Conservation (phyloP, 306 rosid species). For the Vigna trinervia region DNA sequence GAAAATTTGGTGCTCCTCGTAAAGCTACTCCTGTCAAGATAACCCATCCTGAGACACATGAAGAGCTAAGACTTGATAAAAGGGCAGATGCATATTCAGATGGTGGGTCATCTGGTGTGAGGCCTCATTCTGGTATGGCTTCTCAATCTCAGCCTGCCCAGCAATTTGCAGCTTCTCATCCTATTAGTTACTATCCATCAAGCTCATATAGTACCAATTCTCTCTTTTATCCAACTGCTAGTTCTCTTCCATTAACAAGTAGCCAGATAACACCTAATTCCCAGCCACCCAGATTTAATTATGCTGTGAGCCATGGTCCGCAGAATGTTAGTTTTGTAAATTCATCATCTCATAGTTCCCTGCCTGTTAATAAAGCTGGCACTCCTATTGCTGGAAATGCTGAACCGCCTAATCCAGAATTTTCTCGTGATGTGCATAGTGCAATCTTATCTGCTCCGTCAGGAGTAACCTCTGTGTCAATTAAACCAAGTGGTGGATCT, state of each 20-base stretch:
- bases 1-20: constrained; percentile 69
- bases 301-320: constrained; percentile 63
- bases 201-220: constrained; percentile 55
- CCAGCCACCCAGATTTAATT: constrained; percentile 66
- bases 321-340: constrained; percentile 56
- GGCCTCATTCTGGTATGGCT: constrained; percentile 63
- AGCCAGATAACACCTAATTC: constrained; percentile 68
- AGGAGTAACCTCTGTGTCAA: constrained; percentile 54
- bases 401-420: constrained; percentile 57
- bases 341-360: constrained; percentile 55
- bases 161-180: constrained; percentile 56
- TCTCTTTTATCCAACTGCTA: constrained; percentile 50
- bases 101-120: constrained; percentile 61
- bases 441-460: constrained; percentile 48
- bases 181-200: constrained; percentile 54
- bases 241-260: constrained; percentile 66
- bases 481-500: constrained; percentile 59
- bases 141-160: constrained; percentile 74
- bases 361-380: constrained; percentile 58
- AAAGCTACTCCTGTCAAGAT: constrained; percentile 77
- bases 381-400: constrained; percentile 49
- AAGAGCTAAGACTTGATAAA: constrained; percentile 85
- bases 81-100: constrained; percentile 59
- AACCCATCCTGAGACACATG: constrained; percentile 90
- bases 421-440: constrained; percentile 57